A percentile compares a stretch with the other conserved stretches of the same genome.
Evolutionary conservation across 2,329 filamentous ascomycete genomes (phyloP).

Genomic region (Waltergamsia citrina): DNA sequence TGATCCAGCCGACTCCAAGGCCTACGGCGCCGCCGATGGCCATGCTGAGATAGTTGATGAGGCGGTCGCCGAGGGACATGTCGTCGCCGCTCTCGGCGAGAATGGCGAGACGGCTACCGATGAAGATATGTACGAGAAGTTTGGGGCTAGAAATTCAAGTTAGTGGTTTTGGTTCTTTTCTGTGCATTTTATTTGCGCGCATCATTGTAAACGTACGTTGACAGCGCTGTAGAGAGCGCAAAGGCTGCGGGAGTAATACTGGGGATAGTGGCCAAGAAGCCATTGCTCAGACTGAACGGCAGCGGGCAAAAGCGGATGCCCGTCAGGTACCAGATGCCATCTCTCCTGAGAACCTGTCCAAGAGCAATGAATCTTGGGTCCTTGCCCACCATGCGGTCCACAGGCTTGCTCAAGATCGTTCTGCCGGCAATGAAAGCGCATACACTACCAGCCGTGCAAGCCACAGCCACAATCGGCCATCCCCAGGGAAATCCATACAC

Average conservation of each 20-base stretch:
- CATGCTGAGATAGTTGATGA: constrained; percentile 79
- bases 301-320: constrained; percentile 90
- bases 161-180: not conserved
- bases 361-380: constrained; percentile 87
- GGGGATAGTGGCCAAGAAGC: constrained; percentile 87
- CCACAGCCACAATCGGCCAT: constrained; percentile 75
- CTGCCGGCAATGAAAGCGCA: constrained; percentile 73
- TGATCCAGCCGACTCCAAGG: constrained; percentile 67
- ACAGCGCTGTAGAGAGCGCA: constrained; percentile 70
- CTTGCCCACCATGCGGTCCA: constrained; percentile 68
- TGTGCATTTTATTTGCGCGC: no score
- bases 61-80: constrained; percentile 72
- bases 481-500: constrained; percentile 51
- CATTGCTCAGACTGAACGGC: constrained; percentile 89
- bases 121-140: constrained; percentile 83
- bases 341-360: constrained; percentile 77
- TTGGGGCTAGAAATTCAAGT: constrained; percentile 56
- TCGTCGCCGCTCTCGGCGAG: constrained; percentile 76
- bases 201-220: constrained; percentile 34
- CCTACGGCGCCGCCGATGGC: constrained; percentile 62
- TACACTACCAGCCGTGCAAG: constrained; percentile 69
- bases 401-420: constrained; percentile 68
- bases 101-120: constrained; percentile 72
- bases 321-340: constrained; percentile 79
- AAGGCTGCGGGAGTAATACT: constrained; percentile 72